Conservation (phyloP, 345 rosid genomes). For the Angophora floribunda region DNA sequence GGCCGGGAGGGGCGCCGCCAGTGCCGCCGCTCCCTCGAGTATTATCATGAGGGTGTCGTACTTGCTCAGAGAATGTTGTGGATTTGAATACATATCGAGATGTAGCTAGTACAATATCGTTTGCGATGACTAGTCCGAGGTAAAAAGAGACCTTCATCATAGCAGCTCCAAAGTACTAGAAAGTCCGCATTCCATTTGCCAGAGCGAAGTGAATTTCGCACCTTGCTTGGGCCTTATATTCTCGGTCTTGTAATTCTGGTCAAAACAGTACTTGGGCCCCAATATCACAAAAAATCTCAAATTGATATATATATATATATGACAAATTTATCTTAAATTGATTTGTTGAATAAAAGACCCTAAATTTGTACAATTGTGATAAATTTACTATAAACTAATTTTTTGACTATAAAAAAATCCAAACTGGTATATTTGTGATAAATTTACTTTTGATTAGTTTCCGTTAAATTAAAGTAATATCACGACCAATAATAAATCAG, state of each 20-base stretch:
- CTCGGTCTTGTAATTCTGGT: not conserved
- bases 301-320: too few relatives aligned
- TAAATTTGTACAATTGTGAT: rapidly evolving
- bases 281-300: too few relatives aligned
- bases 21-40: not conserved
- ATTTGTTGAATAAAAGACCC: rapidly evolving
- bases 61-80: not conserved
- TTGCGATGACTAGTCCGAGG: not conserved
- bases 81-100: not conserved
- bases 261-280: not conserved
- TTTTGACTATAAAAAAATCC: rapidly evolving
- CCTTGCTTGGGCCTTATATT: not conserved
- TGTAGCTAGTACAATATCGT: not conserved
- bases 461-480: rapidly evolving
- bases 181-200: rapidly evolving
- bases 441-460: too few relatives aligned
- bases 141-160: not conserved
- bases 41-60: not conserved
- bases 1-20: not conserved
- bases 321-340: too few relatives aligned
- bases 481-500: rapidly evolving
- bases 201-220: not conserved
- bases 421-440: rapidly evolving
- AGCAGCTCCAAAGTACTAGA: not conserved
- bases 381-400: rapidly evolving